Evolutionary conservation across 805 yeast genomes (phyloP).

Genomic region (Lachancea mirantina): DNA sequence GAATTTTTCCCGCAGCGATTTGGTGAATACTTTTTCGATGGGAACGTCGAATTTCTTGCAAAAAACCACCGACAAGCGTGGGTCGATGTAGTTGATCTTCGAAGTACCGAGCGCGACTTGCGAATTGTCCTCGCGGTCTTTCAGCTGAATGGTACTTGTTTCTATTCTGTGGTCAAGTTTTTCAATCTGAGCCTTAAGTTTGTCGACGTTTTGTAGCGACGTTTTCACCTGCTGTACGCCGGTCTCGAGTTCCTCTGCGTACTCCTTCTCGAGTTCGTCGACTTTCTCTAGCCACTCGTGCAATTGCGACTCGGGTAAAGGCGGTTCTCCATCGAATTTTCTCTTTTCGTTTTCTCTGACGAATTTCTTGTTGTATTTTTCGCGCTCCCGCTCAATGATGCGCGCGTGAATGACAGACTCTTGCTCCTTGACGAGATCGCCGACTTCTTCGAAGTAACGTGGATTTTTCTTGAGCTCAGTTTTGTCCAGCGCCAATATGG

Average conservation of each 20-base stretch:
- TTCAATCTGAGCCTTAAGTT: slow-evolving; percentile 62
- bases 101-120: slow-evolving; percentile 90
- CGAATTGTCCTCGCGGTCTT: slow-evolving; percentile 91
- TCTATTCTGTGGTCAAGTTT: slow-evolving; percentile 64
- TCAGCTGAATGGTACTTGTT: slow-evolving; percentile 64
- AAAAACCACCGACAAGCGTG: slow-evolving; percentile 82
- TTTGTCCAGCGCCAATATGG: slow-evolving; percentile 61
- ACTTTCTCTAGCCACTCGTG: slow-evolving; percentile 52
- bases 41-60: slow-evolving; percentile 83
- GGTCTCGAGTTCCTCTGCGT: slow-evolving; percentile 48
- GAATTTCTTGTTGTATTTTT: slow-evolving; percentile 57
- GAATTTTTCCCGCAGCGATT: slow-evolving; percentile 86
- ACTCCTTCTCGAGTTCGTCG: slow-evolving; percentile 45
- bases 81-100: slow-evolving; percentile 92
- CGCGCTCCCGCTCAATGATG: slow-evolving; percentile 60
- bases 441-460: slow-evolving; percentile 59
- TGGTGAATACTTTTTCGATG: slow-evolving; percentile 84
- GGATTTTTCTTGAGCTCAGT: slow-evolving; percentile 42
- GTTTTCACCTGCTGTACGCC: slow-evolving; percentile 52
- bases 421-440: slow-evolving; percentile 59
- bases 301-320: slow-evolving; percentile 47
- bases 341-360: slow-evolving; percentile 72
- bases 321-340: slow-evolving; percentile 47
- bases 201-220: slow-evolving; percentile 50
- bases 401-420: slow-evolving; percentile 49